phyloP scores from a whole-genome alignment of 257 asterid genomes.

The Capsicum baccatum region DNA sequence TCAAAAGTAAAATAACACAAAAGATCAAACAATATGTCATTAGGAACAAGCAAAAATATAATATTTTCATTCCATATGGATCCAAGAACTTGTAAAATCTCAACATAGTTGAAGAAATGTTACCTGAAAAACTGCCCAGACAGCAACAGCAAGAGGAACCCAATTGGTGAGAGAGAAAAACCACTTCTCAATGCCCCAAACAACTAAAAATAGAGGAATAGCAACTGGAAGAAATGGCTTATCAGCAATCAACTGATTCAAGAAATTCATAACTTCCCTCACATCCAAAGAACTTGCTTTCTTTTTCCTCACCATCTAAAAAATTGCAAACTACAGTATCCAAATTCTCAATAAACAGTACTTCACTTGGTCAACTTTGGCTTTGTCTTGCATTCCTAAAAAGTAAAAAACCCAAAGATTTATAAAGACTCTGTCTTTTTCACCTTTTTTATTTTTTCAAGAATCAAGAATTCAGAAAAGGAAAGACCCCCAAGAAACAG shows the following conservation, averaged over 20 bases:
- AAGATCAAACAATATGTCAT: slow-evolving; percentile 19
- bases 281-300: slow-evolving; percentile 49
- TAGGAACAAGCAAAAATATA: neutral
- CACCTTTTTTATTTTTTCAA: neutral
- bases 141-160: slow-evolving; percentile 85
- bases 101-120: neutral
- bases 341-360: slow-evolving; percentile 12
- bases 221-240: slow-evolving; percentile 72
- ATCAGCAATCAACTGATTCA: slow-evolving; percentile 62
- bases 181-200: slow-evolving; percentile 91
- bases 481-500: neutral
- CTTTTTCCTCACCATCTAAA: slow-evolving; percentile 62
- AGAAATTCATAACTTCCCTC: slow-evolving; percentile 53
- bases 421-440: slow-evolving; percentile 19
- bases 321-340: slow-evolving; percentile 22
- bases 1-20: neutral
- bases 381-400: slow-evolving; percentile 4
- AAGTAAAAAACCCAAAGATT: neutral
- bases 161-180: slow-evolving; percentile 81
- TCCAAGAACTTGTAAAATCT: slow-evolving; percentile 8
- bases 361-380: neutral
- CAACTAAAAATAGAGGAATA: slow-evolving; percentile 61
- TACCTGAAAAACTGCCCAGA: slow-evolving; percentile 92
- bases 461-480: neutral
- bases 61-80: neutral